Percentiles rank a stretch among this genome's conserved stretches.
phyloP scores from a whole-genome alignment of 2,329 filamentous ascomycete species.

The Clarireedia monteithiana region DNA sequence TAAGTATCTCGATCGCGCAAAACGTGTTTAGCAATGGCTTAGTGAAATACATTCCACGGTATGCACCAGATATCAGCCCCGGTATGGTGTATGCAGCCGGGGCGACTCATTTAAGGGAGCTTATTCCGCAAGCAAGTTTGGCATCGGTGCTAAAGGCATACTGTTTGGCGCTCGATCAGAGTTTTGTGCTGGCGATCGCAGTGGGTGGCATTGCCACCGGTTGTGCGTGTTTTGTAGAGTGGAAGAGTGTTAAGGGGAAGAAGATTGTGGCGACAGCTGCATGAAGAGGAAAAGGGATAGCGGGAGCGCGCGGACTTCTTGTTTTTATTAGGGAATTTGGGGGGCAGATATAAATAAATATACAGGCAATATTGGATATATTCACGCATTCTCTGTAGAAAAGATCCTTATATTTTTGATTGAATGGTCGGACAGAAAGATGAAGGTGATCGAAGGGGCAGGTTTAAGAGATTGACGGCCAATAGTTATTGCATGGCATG shows the following conservation, averaged over 20 bases:
- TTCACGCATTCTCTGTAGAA: too few relatives aligned
- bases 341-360: too few relatives aligned
- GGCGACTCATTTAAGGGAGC: slow-evolving; percentile 33
- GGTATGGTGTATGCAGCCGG: slow-evolving; percentile 34
- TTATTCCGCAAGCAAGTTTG: slow-evolving; percentile 30
- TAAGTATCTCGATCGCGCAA: slow-evolving; percentile 43
- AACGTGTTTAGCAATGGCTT: slow-evolving; percentile 35
- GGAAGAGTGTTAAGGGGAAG: slow-evolving; percentile 29
- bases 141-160: slow-evolving; percentile 36
- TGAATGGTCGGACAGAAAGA: too few relatives aligned
- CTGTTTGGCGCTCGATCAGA: slow-evolving; percentile 20
- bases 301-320: too few relatives aligned
- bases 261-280: slow-evolving; percentile 20
- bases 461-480: too few relatives aligned
- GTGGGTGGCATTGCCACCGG: slow-evolving; percentile 23
- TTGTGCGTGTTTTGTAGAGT: slow-evolving; percentile 25
- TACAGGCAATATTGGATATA: too few relatives aligned
- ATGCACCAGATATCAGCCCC: slow-evolving; percentile 30
- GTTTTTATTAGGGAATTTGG: too few relatives aligned
- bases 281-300: not conserved
- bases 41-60: slow-evolving; percentile 24
- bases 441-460: too few relatives aligned
- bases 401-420: too few relatives aligned
- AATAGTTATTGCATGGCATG: too few relatives aligned
- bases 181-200: slow-evolving; percentile 26